Conservation (phyloP, 202 grass and related monocot species). For the Bolboschoenoplectus hybrid region DNA sequence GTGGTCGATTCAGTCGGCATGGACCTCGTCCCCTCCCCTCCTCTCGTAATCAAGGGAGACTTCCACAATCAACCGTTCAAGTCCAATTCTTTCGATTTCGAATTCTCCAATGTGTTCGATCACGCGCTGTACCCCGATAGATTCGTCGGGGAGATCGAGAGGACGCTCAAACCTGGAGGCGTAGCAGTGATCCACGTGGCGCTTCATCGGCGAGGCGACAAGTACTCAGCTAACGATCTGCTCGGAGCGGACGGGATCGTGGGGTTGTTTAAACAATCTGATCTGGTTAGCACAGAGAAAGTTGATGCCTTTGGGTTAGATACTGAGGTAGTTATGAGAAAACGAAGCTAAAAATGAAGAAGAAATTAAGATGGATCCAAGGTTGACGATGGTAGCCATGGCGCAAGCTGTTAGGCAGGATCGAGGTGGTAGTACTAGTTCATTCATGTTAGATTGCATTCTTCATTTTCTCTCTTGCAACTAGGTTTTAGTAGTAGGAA, state of each 20-base stretch:
- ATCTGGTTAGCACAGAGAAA: conserved; percentile 66
- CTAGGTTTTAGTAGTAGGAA: background rate
- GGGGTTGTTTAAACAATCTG: conserved; percentile 50
- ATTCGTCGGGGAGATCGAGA: conserved; percentile 75
- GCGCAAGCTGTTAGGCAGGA: background rate
- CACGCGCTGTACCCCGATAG: conserved; percentile 80
- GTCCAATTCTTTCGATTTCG: conserved; percentile 76
- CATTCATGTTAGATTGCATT: background rate
- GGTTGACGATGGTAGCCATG: background rate
- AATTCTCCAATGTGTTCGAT: conserved; percentile 99
- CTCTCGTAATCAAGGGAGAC: conserved; percentile 67
- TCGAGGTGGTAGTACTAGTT: background rate
- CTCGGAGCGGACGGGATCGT: conserved; percentile 55
- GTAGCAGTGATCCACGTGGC: conserved; percentile 74
- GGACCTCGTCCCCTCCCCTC: conserved; percentile 77
- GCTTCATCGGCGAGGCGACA: conserved; percentile 71
- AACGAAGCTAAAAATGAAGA: conserved; percentile 31
- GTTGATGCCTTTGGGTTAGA: conserved; percentile 92
- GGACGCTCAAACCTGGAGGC: conserved; percentile 67
- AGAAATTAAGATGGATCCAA: background rate
- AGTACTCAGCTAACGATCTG: conserved; percentile 92
- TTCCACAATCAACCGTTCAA: conserved; percentile 83
- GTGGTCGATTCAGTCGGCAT: conserved; percentile 57
- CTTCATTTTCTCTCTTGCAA: background rate
- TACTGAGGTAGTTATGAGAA: conserved; percentile 82